These are phyloP conservation scores for Aspergillus haitiensis DNA, from an alignment of 495 filamentous ascomycete genomes.

Conservation along the genomic window DNA sequence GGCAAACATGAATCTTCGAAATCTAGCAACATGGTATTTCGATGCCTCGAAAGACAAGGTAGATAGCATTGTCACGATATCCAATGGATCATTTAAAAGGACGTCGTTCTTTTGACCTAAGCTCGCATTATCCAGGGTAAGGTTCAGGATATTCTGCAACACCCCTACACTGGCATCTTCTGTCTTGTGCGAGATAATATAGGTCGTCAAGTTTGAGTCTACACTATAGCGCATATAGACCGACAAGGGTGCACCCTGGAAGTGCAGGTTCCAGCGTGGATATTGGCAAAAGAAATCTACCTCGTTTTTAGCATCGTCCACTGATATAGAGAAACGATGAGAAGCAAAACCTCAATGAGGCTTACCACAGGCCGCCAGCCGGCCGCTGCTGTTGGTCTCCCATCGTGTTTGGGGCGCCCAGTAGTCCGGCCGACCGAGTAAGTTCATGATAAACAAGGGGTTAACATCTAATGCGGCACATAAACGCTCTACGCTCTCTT, in stretches of 20 bases:
- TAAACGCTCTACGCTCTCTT: background rate
- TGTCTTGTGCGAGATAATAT: constrained; percentile 5
- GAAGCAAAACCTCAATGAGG: no score
- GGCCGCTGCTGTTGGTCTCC: background rate
- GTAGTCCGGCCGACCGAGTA: constrained; percentile 2
- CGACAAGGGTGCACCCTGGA: constrained; percentile 3
- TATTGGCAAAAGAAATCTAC: constrained; percentile 9
- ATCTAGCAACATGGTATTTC: background rate
- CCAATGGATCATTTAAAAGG: background rate
- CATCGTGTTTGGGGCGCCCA: constrained; percentile 5
- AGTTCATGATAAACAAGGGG: constrained; percentile 6
- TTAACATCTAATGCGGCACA: background rate
- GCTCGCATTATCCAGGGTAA: background rate
- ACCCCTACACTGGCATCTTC: constrained; percentile 1
- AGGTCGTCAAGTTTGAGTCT: background rate
- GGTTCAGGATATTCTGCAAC: background rate
- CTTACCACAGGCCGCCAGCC: constrained; percentile 1
- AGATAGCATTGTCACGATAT: background rate
- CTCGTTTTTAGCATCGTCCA: background rate
- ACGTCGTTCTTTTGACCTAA: background rate
- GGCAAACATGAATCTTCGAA: constrained; percentile 1
- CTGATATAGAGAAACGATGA: background rate
- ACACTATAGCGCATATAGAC: constrained; percentile 8
- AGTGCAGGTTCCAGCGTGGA: constrained; percentile 1
- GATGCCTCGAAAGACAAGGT: constrained; percentile 8